Evolutionary conservation across 164 flowering plant species (phyloP).

Genomic region (Stephania cephalantha): DNA sequence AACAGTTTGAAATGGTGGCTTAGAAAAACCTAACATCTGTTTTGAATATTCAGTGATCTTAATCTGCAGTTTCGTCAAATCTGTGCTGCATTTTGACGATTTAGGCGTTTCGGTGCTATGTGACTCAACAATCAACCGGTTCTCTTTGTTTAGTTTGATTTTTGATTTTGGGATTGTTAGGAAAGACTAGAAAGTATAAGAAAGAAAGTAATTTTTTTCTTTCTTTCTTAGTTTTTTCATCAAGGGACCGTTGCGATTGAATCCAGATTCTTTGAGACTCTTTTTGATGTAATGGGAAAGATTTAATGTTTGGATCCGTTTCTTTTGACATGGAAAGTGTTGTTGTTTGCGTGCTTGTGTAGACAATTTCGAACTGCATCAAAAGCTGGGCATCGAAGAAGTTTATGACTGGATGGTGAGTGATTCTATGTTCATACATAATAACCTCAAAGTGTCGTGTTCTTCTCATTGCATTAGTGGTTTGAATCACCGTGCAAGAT

Average conservation of each 20-base stretch:
- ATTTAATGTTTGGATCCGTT: not conserved
- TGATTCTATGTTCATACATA: not conserved
- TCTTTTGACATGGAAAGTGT: not conserved
- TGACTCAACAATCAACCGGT: not conserved
- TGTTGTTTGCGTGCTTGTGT: slow-evolving; percentile 8
- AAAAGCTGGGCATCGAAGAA: slow-evolving; percentile 66
- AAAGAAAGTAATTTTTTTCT: too few relatives aligned
- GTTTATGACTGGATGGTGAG: slow-evolving; percentile 71
- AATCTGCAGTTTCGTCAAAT: not conserved
- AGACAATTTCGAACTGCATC: slow-evolving; percentile 53
- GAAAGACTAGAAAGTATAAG: not conserved
- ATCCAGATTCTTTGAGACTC: not conserved
- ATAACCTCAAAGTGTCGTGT: not conserved
- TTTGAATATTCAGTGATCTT: not conserved
- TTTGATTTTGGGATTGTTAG: not conserved
- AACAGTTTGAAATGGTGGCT: too few relatives aligned
- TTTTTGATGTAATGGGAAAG: not conserved
- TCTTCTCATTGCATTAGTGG: not conserved
- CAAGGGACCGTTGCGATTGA: not conserved
- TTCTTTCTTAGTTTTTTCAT: not conserved
- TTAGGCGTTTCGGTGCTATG: not conserved
- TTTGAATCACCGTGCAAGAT: not conserved
- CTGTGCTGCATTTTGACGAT: not conserved
- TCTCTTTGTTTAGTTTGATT: not conserved
- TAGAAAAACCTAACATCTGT: too few relatives aligned